Base-by-base conservation (phyloP, 1,284 basidiomycete genomes). In the Spongispora temasekensis region DNA sequence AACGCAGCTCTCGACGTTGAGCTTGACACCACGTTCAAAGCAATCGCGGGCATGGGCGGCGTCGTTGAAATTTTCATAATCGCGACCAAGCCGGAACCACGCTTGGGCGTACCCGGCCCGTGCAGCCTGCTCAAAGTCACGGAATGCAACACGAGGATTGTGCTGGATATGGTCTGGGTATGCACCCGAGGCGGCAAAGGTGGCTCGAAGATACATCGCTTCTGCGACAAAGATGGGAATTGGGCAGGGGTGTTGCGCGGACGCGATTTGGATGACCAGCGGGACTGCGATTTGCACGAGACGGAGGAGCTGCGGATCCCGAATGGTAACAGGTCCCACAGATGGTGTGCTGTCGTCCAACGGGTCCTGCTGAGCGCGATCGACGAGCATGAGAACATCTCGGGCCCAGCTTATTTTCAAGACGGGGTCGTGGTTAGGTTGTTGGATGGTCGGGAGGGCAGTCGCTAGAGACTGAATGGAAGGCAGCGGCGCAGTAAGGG, bases 21-120 rank as follows among this genome's bases (percentile, higher is more conserved):
- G 76, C 63, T 86, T 85, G 32, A 88, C 82, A 2, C 93, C 95
- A 8, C 91, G 83, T 66, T 93, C 89, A 71, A 95, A 96, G 66
- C 93, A 95, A 44, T 93, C 90, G 52, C 79, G 83, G 0, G 95
- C 94, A 40, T 89, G 84, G 0, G 73, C 62, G 2, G 82, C 60
- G 72, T 97, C 93, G 27, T 86, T 86, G 62, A 96, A 94, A 57
- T 86, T 87, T 77, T 98, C 96, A 72, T 98, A 97, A 67, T 97
- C 95, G 30, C 90, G 79, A 0, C 94, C 95, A 3, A 97, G 84
- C 51, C 89, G 83, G 77, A 95, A 97, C 95, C 95, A 98, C 0
- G 91, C 90, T 27, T 83, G 78, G 12, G 80, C 76, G 65, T 86
- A 89, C 0, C 94, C 94, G 2, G 81, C 83, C 37, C 91, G 81